phyloP scores from a whole-genome alignment of 305 asterid species.

The Solanum hybrid region DNA sequence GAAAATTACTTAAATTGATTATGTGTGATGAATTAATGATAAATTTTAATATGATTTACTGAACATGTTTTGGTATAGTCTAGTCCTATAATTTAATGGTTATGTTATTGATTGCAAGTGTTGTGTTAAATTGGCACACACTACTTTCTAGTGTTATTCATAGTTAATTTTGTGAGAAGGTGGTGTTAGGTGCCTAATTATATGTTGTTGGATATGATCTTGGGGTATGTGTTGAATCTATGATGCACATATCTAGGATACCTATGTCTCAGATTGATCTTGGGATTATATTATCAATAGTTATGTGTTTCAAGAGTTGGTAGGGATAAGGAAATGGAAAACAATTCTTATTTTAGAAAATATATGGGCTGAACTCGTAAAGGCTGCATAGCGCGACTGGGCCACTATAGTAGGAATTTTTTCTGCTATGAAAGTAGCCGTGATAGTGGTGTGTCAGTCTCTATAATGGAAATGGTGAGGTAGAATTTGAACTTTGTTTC shows the following conservation, averaged over 20 bases:
- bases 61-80: too few species aligned
- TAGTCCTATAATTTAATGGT: too few species aligned
- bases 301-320: not conserved
- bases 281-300: too few species aligned
- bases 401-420: not conserved
- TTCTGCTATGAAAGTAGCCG: not conserved
- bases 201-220: not conserved
- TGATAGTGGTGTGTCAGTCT: not conserved
- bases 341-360: too few species aligned
- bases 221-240: not conserved
- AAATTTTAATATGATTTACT: too few species aligned
- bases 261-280: not conserved
- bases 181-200: not conserved
- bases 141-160: not conserved
- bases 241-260: not conserved
- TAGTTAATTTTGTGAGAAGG: not conserved
- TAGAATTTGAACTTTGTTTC: not conserved
- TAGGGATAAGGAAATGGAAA: not conserved
- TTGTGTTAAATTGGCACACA: too few species aligned
- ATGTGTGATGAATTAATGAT: too few species aligned
- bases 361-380: not conserved
- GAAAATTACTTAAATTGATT: too few species aligned
- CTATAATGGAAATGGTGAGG: not conserved
- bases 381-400: not conserved
- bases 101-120: too few species aligned